Evolutionary conservation across 2,329 filamentous ascomycete species (phyloP), one percentile per base, ranked within the genome.

Genomic region (Coleophoma eucalyptorum): DNA sequence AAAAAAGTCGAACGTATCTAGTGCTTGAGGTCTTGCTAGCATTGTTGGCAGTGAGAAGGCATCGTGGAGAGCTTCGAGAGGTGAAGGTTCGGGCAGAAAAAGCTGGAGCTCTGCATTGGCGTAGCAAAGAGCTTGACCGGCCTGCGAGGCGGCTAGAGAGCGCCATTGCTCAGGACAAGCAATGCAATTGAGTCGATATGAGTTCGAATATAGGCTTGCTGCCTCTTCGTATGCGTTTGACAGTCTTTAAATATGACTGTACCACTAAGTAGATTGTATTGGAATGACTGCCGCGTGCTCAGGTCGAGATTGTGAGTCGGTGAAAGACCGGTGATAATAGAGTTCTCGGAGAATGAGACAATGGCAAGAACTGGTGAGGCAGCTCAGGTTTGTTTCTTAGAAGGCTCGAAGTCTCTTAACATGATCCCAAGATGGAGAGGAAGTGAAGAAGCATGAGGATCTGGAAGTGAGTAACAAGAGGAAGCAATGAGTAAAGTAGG

Each of bases 51-150:
- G 58, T 52, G 47, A 55, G 55, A 43, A 64, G 54, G 41, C 41
- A 59, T 54, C 53, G 54, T 20, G 61, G 40, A 18, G 59, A 54
- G 26, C 50, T 50, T 57, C 63, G 57, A 50, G 64, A 62, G 19
- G 58, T 63, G 49, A 68, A 66, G 20, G 53, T 48, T 50, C 64
- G 55, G 38, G 52, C 50, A 51, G 56, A 55, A 43, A 42, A 43
- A 46, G 58, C 43, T 52, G 58, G 55, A 49, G 54, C 49, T 48
- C 62, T 57, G 49, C 56, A 53, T 54, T 65, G 61, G 52, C 64
- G 64, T 47, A 66, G 57, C 51, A 67, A 60, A 40, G 55, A 60
- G 53, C 57, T 60, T 46, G 64, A 54, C 41, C 65, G 58, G 50
- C 56, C 57, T 51, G 62, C 61, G 37, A 65, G 49, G 16, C 64